A percentile compares a stretch with the other conserved stretches of the same genome.
phyloP scores from a whole-genome alignment of 305 asterid genomes.

The Caryopteris hybrid region DNA sequence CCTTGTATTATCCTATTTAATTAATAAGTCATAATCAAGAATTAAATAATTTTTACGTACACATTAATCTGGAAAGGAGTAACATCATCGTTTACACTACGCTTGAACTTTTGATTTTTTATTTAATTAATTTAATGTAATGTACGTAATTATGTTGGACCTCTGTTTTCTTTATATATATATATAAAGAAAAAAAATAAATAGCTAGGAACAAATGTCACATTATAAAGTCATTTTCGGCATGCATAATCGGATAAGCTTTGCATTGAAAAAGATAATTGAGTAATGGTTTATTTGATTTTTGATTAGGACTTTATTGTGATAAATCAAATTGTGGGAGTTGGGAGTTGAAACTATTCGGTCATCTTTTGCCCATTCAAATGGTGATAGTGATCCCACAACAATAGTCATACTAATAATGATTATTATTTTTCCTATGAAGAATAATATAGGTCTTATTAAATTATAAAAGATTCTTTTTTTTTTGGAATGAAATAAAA shows the following conservation, averaged over 20 bases:
- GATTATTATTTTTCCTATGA: background rate
- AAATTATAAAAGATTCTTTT: too few relatives aligned
- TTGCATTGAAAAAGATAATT: too few relatives aligned
- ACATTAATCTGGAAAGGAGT: background rate
- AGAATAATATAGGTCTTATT: too few relatives aligned
- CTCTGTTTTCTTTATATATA: background rate
- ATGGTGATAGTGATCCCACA: background rate
- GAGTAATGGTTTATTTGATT: too few relatives aligned
- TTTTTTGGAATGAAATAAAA: too few relatives aligned
- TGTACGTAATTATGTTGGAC: background rate
- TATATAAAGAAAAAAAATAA: too few relatives aligned
- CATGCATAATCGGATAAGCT: too few relatives aligned
- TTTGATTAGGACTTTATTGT: background rate
- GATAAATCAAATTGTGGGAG: constrained; percentile 1
- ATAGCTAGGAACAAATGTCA: too few relatives aligned
- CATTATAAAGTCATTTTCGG: too few relatives aligned
- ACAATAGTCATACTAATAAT: background rate
- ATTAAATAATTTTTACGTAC: background rate
- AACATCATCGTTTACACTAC: constrained; percentile 13
- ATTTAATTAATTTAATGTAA: background rate
- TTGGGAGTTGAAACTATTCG: background rate
- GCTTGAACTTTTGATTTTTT: constrained; percentile 3
- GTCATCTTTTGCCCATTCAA: background rate
- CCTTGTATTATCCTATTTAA: constrained; percentile 3
- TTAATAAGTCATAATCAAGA: constrained; percentile 2